These are phyloP conservation scores for Diaporthe sp. DNA, from an alignment of 2,329 filamentous ascomycete genomes.

Conservation along the genomic window DNA sequence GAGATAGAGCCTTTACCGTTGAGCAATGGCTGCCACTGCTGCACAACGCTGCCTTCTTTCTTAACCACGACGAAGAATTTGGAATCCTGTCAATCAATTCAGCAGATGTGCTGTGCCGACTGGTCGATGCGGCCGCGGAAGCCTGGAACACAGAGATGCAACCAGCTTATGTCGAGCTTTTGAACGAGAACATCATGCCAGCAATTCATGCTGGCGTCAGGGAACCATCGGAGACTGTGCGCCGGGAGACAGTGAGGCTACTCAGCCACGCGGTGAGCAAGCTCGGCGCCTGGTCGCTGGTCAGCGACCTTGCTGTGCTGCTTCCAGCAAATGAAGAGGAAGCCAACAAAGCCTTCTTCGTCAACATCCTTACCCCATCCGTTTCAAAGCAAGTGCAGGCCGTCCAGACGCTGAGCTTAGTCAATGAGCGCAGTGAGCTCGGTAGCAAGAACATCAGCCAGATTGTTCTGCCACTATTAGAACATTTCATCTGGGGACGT, in stretches of 20 bases:
- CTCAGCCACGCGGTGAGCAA: conserved; percentile 81
- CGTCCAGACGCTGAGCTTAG: conserved; percentile 78
- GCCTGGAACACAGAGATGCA: conserved; percentile 52
- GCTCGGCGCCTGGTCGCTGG: conserved; percentile 75
- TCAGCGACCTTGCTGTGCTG: conserved; percentile 80
- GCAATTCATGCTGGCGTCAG: conserved; percentile 81
- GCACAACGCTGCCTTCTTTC: conserved; percentile 89
- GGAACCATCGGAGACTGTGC: conserved; percentile 84
- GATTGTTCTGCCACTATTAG: conserved; percentile 89
- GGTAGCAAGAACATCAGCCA: conserved; percentile 83
- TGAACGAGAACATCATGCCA: conserved; percentile 76
- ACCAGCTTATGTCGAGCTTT: conserved; percentile 64
- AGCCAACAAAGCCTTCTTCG: conserved; percentile 81
- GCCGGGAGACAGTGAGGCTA: conserved; percentile 82
- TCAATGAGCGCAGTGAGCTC: conserved; percentile 72
- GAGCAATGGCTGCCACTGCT: conserved; percentile 89
- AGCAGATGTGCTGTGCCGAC: conserved; percentile 81
- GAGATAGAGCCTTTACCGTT: conserved; percentile 69
- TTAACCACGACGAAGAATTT: conserved; percentile 88
- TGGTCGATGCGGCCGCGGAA: conserved; percentile 73
- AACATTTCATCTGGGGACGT: conserved; percentile 92
- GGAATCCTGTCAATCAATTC: conserved; percentile 84
- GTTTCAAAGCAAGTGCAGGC: conserved; percentile 87
- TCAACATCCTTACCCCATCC: conserved; percentile 90
- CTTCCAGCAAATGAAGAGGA: conserved; percentile 74